Percentiles rank a stretch among this genome's conserved stretches.
Evolutionary conservation across 129 eudicot species (phyloP).

Genomic region (Silybum marianum): DNA sequence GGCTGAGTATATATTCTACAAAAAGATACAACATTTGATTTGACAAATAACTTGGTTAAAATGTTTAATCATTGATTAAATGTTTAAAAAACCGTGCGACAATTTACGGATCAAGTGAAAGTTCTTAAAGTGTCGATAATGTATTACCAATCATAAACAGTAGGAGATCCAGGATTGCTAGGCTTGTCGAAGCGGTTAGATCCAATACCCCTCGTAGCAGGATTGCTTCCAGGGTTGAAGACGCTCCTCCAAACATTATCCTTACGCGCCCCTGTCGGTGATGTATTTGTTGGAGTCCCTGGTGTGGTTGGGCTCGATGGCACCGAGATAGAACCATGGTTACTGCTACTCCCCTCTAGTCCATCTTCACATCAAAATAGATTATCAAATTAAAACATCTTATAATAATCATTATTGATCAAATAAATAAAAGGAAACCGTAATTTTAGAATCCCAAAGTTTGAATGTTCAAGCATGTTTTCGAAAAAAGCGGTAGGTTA

Average conservation of each 20-base stretch:
- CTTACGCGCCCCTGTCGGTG: slow-evolving; percentile 46
- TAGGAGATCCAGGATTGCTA: slow-evolving; percentile 63
- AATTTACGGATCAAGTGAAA: neutral
- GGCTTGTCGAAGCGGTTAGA: slow-evolving; percentile 66
- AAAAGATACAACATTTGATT: neutral
- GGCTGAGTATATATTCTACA: neutral
- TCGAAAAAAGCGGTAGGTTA: neutral
- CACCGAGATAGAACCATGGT: slow-evolving; percentile 46
- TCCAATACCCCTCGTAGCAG: slow-evolving; percentile 60
- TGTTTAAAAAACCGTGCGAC: no score
- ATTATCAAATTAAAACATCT: neutral
- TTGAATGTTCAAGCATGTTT: neutral
- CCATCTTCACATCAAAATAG: slow-evolving; percentile 14
- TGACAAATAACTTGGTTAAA: neutral
- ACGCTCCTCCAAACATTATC: slow-evolving; percentile 96
- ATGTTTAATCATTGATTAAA: no score
- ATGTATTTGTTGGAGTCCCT: slow-evolving; percentile 47
- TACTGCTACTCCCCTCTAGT: slow-evolving; percentile 42
- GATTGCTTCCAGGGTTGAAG: slow-evolving; percentile 78
- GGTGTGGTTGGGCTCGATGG: slow-evolving; percentile 61
- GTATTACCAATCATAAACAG: slow-evolving; percentile 76
- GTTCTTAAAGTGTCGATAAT: neutral
- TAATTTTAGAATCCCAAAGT: neutral
- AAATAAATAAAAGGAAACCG: neutral
- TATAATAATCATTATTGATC: neutral